Evolutionary conservation across 164 flowering plant genomes (phyloP).

Genomic region (Chimonanthus praecox): DNA sequence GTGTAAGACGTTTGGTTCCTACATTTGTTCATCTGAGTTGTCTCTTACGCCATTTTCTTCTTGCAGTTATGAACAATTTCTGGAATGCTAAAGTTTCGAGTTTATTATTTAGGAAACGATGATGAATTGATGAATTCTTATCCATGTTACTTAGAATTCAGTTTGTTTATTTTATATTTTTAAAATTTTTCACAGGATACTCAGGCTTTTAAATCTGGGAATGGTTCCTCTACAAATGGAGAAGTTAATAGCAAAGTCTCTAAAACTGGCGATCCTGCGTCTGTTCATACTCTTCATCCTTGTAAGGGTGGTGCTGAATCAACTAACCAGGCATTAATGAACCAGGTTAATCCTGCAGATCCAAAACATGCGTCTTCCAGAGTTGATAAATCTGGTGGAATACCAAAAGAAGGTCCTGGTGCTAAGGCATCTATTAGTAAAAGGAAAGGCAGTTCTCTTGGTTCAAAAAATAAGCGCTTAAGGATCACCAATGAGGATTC

Average conservation of each 20-base stretch:
- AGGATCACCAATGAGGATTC: slow-evolving; percentile 52
- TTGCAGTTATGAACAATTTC: too few species aligned
- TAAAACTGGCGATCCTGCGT: slow-evolving; percentile 18
- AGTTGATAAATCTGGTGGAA: slow-evolving; percentile 48
- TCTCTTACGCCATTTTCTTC: too few species aligned
- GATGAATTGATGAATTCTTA: too few species aligned
- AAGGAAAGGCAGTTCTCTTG: slow-evolving; percentile 49
- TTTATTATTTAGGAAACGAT: too few species aligned
- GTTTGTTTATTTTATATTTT: too few species aligned
- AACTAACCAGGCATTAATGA: slow-evolving; percentile 18
- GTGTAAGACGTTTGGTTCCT: too few species aligned
- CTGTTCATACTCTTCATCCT: too few species aligned
- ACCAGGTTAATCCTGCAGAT: slow-evolving; percentile 45
- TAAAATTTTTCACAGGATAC: slow-evolving; percentile 13
- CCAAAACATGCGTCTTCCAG: slow-evolving; percentile 33
- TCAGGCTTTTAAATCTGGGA: slow-evolving; percentile 18
- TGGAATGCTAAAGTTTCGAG: too few species aligned
- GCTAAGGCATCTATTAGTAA: slow-evolving; percentile 38
- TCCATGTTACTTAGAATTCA: not conserved
- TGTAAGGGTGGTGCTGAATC: not conserved
- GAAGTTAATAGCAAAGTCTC: slow-evolving; percentile 26
- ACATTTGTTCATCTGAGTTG: too few species aligned
- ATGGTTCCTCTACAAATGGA: slow-evolving; percentile 28
- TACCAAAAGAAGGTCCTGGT: slow-evolving; percentile 46
- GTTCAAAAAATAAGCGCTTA: slow-evolving; percentile 59